Evolutionary conservation across 2,329 filamentous ascomycete genomes (phyloP), one percentile per base, ranked within the genome.

Genomic region (Colletotrichum paranaense): DNA sequence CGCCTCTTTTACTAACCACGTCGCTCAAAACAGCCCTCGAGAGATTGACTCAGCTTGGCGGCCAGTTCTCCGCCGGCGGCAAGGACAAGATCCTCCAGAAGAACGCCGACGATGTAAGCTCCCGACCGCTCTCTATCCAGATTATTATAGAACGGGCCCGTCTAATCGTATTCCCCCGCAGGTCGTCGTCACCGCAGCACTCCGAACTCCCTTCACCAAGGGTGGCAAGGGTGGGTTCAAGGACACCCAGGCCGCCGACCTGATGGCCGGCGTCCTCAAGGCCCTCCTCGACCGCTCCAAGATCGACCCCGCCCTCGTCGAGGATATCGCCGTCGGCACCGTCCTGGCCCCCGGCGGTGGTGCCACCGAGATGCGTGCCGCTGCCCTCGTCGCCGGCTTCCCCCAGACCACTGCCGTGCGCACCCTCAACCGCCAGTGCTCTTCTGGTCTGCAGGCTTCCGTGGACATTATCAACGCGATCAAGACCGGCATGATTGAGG

Each of bases 381-480:
- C 97, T 46, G 92, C 93, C 67, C 88, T 98, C 70, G 94, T 95
- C 7, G 97, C 97, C 62, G 97, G 97, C 58, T 97, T 98, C 87
- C 94, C 97, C 56, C 93, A 94, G 79, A 89, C 91, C 22, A 91
- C 95, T 5, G 93, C 95, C n/a, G 93, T 97, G 71, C 95, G 94
- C 85, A 92, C 92, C 72, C 86, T 98, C 82, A 99, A 98, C 89
- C 89, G 97, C 79, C 96, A 98, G 86, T 99, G 97, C 87, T 97
- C 94, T 16, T 95, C 93, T 52, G 96, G 97, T 67, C 90, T 98
- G 35, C 95, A 98, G 84, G 96, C 97, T 28, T 95, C 94, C 80
- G 93, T 97, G 73, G 96, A 98, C 82, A 93, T 98, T 80, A 96
- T 96, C 77, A 97, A 98, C 87, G 94, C 94, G 78, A 97, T 99